These are phyloP conservation scores for Mrakia blollopis DNA, from an alignment of 768 basidiomycete genomes.

Conservation along the genomic window DNA sequence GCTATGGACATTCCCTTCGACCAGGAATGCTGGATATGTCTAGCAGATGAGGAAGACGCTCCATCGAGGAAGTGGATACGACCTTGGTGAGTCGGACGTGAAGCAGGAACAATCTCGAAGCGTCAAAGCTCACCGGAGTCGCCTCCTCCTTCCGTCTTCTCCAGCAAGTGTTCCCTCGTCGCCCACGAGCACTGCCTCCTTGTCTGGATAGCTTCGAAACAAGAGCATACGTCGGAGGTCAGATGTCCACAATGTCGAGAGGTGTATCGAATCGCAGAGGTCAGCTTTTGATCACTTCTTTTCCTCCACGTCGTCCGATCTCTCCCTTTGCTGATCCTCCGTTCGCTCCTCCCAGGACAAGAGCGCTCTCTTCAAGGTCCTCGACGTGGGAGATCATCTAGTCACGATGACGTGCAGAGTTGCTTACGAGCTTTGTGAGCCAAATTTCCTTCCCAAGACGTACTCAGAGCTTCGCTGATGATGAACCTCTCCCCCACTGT, in stretches of 20 bases:
- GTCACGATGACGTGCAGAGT: neutral
- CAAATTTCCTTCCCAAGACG: neutral
- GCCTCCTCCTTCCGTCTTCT: no score
- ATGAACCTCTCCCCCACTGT: neutral
- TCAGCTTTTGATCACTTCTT: neutral
- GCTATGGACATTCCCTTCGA: neutral
- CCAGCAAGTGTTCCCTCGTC: slow-evolving; percentile 22
- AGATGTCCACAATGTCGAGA: neutral
- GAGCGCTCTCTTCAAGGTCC: neutral
- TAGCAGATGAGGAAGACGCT: neutral
- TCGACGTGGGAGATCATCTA: neutral
- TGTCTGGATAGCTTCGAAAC: slow-evolving; percentile 23
- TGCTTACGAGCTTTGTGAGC: neutral
- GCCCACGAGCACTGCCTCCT: slow-evolving; percentile 26
- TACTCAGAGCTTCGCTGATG: no score
- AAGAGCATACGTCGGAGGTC: slow-evolving; percentile 6
- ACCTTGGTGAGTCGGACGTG: slow-evolving; percentile 12
- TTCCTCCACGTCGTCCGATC: neutral
- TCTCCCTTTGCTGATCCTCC: neutral
- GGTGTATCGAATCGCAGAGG: neutral
- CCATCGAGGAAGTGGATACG: neutral
- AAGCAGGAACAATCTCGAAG: no score
- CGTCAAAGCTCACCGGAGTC: neutral
- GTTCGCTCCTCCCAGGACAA: neutral
- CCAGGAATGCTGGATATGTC: slow-evolving; percentile 15